Evolutionary conservation across 768 basidiomycete genomes (phyloP).

Genomic region (Boletus sp.): DNA sequence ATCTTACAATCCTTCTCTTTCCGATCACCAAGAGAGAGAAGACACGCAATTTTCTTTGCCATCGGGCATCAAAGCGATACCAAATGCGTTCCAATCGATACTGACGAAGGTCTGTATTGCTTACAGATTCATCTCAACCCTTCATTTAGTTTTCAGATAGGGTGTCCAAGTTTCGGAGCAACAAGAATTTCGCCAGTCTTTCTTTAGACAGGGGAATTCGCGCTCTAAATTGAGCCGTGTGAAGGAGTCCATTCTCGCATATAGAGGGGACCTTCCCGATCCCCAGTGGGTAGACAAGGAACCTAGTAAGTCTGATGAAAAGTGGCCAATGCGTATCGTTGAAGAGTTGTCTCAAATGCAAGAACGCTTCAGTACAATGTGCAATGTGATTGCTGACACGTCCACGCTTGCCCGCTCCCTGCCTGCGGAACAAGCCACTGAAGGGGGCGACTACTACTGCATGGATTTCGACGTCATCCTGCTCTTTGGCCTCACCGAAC

Average conservation of each 20-base stretch:
- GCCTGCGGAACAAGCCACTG: neutral
- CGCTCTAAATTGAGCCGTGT: neutral
- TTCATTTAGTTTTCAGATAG: neutral
- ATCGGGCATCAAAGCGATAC: conserved; percentile 31
- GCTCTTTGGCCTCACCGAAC: conserved; percentile 42
- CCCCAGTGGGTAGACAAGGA: conserved; percentile 16
- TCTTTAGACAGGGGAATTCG: neutral
- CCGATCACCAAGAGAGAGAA: conserved; percentile 39
- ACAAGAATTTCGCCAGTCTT: conserved; percentile 18
- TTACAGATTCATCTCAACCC: too few species aligned
- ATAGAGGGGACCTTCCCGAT: conserved; percentile 8
- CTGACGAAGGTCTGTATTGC: conserved; percentile 28
- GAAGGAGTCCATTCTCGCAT: conserved; percentile 9
- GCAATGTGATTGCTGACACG: conserved; percentile 9
- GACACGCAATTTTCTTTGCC: conserved; percentile 16
- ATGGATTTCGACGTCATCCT: conserved; percentile 36
- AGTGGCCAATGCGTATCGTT: neutral
- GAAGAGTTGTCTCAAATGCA: neutral
- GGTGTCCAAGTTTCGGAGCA: conserved; percentile 19
- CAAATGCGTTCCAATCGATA: conserved; percentile 37
- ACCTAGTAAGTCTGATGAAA: neutral
- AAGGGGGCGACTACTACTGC: conserved; percentile 10
- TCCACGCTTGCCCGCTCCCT: conserved; percentile 5
- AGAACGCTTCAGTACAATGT: conserved; percentile 13
- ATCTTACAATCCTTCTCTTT: conserved; percentile 25